Conservation (phyloP, 768 basidiomycete genomes). For the Psilocybe tampanensis region DNA sequence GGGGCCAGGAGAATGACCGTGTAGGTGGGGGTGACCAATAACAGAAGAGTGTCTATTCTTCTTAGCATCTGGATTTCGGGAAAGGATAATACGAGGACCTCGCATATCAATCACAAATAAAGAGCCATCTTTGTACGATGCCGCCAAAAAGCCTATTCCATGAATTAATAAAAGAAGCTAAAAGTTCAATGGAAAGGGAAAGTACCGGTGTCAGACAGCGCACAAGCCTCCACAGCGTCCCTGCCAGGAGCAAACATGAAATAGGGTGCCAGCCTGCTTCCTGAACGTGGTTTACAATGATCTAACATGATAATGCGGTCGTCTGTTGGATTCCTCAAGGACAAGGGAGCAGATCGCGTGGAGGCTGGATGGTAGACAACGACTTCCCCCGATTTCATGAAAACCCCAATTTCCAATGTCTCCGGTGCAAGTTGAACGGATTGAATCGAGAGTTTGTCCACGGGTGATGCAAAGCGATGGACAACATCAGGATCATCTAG, state of each 20-base stretch:
- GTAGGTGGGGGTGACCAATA: conserved; percentile 20
- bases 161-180: conserved; percentile 4
- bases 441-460: conserved; percentile 33
- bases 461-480: conserved; percentile 23
- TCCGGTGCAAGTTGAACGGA: conserved; percentile 53
- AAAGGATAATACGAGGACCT: conserved; percentile 67
- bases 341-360: conserved; percentile 15
- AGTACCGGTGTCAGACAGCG: conserved; percentile 76
- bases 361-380: conserved; percentile 47
- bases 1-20: conserved; percentile 40
- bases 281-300: conserved; percentile 43
- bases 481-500: conserved; percentile 46
- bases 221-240: conserved; percentile 54
- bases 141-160: conserved; percentile 71
- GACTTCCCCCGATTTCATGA: conserved; percentile 57
- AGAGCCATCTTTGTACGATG: conserved; percentile 62
- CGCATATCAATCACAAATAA: conserved; percentile 74
- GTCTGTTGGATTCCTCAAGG: conserved; percentile 32
- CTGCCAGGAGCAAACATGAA: conserved; percentile 55
- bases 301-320: conserved; percentile 56
- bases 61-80: conserved; percentile 39
- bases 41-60: conserved; percentile 39
- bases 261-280: conserved; percentile 58
- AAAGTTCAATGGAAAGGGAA: neutral
- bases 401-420: conserved; percentile 59